Percentiles rank a stretch among this genome's conserved stretches.
These are phyloP conservation scores for Candida incommunis DNA, from an alignment of 805 yeast genomes.

Conservation along the genomic window DNA sequence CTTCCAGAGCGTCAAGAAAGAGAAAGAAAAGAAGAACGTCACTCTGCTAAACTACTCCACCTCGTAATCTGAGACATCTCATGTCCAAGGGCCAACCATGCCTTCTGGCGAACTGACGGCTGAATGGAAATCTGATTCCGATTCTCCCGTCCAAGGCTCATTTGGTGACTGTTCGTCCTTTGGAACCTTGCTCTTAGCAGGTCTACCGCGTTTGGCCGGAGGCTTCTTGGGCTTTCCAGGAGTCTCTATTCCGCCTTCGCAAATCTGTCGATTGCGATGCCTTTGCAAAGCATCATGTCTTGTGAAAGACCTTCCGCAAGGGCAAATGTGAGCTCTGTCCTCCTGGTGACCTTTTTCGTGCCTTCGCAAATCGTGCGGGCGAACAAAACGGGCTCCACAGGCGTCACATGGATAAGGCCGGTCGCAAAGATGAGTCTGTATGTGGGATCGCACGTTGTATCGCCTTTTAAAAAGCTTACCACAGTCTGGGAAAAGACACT, in stretches of 20 bases:
- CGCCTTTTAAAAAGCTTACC: slow-evolving; percentile 75
- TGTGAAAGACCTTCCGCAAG: slow-evolving; percentile 89
- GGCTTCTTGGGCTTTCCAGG: slow-evolving; percentile 19
- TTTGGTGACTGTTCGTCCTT: background rate
- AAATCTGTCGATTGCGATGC: slow-evolving; percentile 67
- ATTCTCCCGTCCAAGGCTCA: slow-evolving; percentile 1
- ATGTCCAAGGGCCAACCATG: slow-evolving; percentile 1
- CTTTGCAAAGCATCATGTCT: slow-evolving; percentile 79
- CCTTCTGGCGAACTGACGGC: slow-evolving; percentile 6
- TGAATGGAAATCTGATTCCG: slow-evolving; percentile 6
- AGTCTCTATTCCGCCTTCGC: slow-evolving; percentile 51
- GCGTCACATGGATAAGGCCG: slow-evolving; percentile 70
- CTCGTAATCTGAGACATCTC: background rate
- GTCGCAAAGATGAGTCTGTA: slow-evolving; percentile 91
- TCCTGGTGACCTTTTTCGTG: slow-evolving; percentile 80
- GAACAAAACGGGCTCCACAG: slow-evolving; percentile 78
- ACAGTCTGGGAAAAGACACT: slow-evolving; percentile 66
- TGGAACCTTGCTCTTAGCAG: slow-evolving; percentile 8
- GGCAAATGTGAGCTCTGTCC: slow-evolving; percentile 53
- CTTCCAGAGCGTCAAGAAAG: no score
- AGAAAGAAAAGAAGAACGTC: background rate
- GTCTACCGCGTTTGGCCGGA: slow-evolving; percentile 25
- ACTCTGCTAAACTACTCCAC: no score
- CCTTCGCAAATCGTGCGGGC: slow-evolving; percentile 88
- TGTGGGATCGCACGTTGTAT: slow-evolving; percentile 87